Conservation (phyloP, 495 filamentous ascomycete genomes). For the Trichocladium antarcticum region DNA sequence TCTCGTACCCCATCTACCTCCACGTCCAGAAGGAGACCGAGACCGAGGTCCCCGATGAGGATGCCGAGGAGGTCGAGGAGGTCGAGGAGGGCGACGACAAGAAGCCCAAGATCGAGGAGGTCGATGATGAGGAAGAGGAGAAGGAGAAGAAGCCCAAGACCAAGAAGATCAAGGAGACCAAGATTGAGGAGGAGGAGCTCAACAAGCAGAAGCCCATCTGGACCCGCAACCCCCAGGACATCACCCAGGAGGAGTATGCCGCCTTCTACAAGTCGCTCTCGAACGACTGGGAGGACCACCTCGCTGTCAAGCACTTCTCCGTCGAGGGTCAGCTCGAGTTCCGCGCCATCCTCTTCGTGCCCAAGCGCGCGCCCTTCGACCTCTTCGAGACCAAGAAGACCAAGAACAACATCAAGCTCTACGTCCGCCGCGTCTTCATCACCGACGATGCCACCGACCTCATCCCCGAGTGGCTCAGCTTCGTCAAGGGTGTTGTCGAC, state of each 20-base stretch:
- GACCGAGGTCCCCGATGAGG: slow-evolving; percentile 96
- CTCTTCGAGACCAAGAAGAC: slow-evolving; percentile 99
- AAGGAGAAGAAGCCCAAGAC: slow-evolving; percentile 94
- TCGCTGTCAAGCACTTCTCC: slow-evolving; percentile 99
- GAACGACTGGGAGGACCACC: slow-evolving; percentile 99
- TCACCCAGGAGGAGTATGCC: slow-evolving; percentile 93
- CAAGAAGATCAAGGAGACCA: slow-evolving; percentile 98
- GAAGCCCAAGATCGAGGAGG: slow-evolving; percentile 76
- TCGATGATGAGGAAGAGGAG: slow-evolving; percentile 63
- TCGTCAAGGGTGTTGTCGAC: slow-evolving; percentile 99
- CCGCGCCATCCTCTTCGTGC: slow-evolving; percentile 97
- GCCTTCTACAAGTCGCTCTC: slow-evolving; percentile 99
- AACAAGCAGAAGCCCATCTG: slow-evolving; percentile 99
- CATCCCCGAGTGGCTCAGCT: slow-evolving; percentile 98
- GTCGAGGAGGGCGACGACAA: slow-evolving; percentile 60
- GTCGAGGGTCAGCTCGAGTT: slow-evolving; percentile 99
- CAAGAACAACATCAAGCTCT: slow-evolving; percentile 99
- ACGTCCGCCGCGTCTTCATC: slow-evolving; percentile 99
- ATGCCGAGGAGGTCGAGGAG: slow-evolving; percentile 55
- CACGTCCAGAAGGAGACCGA: slow-evolving; percentile 98
- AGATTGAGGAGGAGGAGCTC: slow-evolving; percentile 97
- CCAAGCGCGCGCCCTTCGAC: slow-evolving; percentile 98
- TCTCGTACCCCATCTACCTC: slow-evolving; percentile 99
- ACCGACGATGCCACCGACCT: slow-evolving; percentile 98
- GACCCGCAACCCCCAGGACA: slow-evolving; percentile 95